Evolutionary conservation across 2,329 filamentous ascomycete species (phyloP), one percentile per base, ranked within the genome.

Genomic region (Rutstroemia sp.): DNA sequence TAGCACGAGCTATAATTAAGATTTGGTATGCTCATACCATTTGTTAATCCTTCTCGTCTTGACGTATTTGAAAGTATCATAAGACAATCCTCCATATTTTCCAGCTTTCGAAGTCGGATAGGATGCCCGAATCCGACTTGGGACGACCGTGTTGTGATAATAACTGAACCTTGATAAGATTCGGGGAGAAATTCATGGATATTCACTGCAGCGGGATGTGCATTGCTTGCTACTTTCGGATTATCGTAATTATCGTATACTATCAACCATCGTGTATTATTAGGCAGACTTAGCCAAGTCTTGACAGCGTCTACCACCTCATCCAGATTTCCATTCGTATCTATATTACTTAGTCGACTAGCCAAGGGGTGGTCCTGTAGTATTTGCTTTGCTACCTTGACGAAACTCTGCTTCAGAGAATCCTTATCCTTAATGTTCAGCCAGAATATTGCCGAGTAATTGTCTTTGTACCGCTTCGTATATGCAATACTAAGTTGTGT

Each of bases 371-470:
- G 50, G 46, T 70, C 10, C 10, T 52, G 59, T 3, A 65, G 49
- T 39, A 75, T 69, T 56, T 63, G 64, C 48, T 58, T 52, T 18
- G 70, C 70, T 5, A 65, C 60, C 38, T 59, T 53, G 2, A 52
- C 45, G 61, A 71, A 73, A 61, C 72, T 73, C 44, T 69, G 66
- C 57, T 70, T 66, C 2, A 77, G 54, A 5, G 69, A 69, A 12
- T 63, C 58, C 61, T 72, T 64, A 30, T 72, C 67, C 41, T 63
- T 72, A 5, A 66, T 68, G 54, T 77, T 73, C 4, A 78, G 38
- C 75, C 73, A 78, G 56, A 77, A 70, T 2, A 73, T 63, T 0
- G 72, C 71, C 0, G 68, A 68, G 59, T 75, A 75, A 5, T 69
- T 63, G 9, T 65, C 52, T 16, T 65, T 63, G 51, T 76, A 58